These are phyloP conservation scores for Coelastrella sp. DNA, from an alignment of 139 green algal genomes.

Conservation along the genomic window DNA sequence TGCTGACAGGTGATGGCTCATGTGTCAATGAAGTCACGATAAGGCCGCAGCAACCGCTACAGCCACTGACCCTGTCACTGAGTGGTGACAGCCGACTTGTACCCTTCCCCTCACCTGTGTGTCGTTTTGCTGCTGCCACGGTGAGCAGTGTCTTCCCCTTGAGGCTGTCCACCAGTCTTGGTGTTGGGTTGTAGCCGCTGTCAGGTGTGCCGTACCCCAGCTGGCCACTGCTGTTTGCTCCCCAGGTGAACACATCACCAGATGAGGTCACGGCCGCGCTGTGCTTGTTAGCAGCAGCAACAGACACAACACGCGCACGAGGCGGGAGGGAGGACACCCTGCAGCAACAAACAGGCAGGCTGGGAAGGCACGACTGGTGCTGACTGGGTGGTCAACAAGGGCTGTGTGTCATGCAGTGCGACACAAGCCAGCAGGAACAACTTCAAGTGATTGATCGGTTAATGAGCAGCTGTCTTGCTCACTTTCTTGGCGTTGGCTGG, in stretches of 20 bases:
- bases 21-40: too few species aligned
- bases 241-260: constrained; percentile 89
- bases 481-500: constrained; percentile 79
- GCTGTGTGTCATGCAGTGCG: too few species aligned
- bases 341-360: not conserved
- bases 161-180: constrained; percentile 84
- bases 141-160: constrained; percentile 75
- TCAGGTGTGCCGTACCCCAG: constrained; percentile 88
- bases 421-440: too few species aligned
- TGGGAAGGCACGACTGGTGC: too few species aligned
- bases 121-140: constrained; percentile 88
- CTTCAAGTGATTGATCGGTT: not conserved
- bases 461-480: not conserved
- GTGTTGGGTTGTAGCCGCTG: constrained; percentile 73
- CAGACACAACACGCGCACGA: constrained; percentile 59
- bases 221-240: constrained; percentile 76
- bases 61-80: too few species aligned
- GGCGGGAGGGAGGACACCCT: constrained; percentile 45
- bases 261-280: constrained; percentile 74
- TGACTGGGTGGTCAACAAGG: too few species aligned
- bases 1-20: too few species aligned
- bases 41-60: too few species aligned
- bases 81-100: not conserved
- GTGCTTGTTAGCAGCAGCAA: constrained; percentile 92
- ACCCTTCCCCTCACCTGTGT: constrained; percentile 74